A percentile compares a stretch with the other conserved stretches of the same genome.
phyloP scores from a whole-genome alignment of 345 rosid species.

The Orychophragmus violaceus region DNA sequence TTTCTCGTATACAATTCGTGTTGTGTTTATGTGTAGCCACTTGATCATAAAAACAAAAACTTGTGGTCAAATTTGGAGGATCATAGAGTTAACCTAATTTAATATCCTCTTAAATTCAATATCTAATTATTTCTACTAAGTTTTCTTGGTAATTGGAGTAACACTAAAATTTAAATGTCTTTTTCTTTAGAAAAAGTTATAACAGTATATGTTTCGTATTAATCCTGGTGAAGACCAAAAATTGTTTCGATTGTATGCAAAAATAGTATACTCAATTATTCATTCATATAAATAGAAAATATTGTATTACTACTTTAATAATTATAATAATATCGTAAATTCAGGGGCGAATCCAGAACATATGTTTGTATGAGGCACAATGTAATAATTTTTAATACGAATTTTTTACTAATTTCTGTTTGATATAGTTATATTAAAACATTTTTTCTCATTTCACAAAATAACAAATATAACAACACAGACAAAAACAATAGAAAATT shows the following conservation, averaged over 20 bases:
- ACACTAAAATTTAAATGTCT: neutral
- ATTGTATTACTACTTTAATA: too few relatives aligned
- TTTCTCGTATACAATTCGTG: constrained; percentile 7
- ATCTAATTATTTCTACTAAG: neutral
- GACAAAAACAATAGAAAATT: too few relatives aligned
- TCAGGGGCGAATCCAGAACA: too few relatives aligned
- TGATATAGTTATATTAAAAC: too few relatives aligned
- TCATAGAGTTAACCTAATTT: constrained; percentile 14
- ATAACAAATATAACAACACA: too few relatives aligned
- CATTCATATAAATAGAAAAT: too few relatives aligned
- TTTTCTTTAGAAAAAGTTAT: too few relatives aligned
- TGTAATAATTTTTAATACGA: too few relatives aligned
- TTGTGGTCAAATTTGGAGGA: constrained; percentile 8
- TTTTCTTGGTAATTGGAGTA: neutral
- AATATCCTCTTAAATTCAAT: neutral
- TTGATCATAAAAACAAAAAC: neutral
- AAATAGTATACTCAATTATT: neutral
- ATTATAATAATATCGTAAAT: too few relatives aligned
- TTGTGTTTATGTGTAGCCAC: constrained; percentile 15
- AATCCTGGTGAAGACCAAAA: neutral
- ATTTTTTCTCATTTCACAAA: too few relatives aligned
- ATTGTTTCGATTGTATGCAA: neutral
- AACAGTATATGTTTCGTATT: neutral
- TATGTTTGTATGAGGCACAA: too few relatives aligned
- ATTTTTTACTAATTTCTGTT: too few relatives aligned